Conservation (phyloP, 352 stramenopile species). For the Ophiocytium majus region DNA sequence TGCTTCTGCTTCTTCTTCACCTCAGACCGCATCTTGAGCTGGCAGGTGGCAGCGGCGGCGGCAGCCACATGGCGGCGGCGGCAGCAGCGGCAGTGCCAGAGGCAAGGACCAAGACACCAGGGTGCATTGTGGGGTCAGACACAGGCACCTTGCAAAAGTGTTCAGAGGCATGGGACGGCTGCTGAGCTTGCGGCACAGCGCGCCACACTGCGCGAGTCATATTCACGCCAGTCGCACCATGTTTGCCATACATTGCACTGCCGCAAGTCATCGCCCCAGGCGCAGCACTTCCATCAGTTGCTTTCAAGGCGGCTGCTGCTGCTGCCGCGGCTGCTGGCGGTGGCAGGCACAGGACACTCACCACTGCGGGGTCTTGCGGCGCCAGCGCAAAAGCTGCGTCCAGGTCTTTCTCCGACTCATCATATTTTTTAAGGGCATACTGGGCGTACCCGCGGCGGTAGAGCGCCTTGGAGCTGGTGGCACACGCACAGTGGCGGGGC, state of each 20-base stretch:
- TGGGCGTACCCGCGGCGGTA: slow-evolving; percentile 47
- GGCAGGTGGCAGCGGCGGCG: background rate
- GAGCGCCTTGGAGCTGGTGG: slow-evolving; percentile 40
- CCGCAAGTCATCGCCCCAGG: background rate
- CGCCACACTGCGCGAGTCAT: background rate
- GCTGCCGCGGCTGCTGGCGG: no score
- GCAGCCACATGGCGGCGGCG: background rate
- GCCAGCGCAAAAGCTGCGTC: background rate
- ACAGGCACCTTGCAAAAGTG: background rate
- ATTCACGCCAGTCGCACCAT: background rate
- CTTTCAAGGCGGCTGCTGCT: background rate
- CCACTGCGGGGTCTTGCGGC: background rate
- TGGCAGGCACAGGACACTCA: no score
- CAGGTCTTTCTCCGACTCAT: slow-evolving; percentile 45
- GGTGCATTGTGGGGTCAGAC: background rate
- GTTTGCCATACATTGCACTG: background rate
- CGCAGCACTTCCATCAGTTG: background rate
- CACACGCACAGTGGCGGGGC: no score
- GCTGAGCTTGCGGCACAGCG: background rate
- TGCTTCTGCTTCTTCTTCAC: slow-evolving; percentile 21
- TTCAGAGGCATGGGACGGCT: background rate
- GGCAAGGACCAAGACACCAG: background rate
- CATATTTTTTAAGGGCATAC: slow-evolving; percentile 47
- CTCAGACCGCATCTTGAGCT: slow-evolving; percentile 16
- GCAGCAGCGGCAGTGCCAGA: background rate